Conservation (phyloP, 1,139 yeast genomes). For the Hanseniaspora gamundiae region DNA sequence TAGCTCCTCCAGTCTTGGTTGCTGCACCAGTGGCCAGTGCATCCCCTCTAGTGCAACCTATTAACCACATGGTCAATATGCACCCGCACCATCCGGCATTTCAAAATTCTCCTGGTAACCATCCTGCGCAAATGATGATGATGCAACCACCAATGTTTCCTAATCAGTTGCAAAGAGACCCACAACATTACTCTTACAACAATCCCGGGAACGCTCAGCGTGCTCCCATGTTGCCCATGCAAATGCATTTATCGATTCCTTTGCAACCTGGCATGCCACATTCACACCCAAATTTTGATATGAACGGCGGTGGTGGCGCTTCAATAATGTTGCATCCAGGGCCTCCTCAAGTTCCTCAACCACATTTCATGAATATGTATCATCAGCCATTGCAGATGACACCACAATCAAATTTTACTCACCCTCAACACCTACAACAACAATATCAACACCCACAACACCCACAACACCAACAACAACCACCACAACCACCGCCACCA, state of each 20-base stretch:
- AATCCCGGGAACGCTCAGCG: conserved; percentile 8
- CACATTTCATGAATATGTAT: conserved; percentile 1
- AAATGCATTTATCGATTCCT: conserved; percentile 1
- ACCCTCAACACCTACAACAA: neutral
- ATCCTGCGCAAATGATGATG: neutral
- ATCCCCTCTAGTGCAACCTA: conserved; percentile 6
- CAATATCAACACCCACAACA: neutral
- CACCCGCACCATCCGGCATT: conserved; percentile 1
- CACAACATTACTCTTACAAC: conserved; percentile 10
- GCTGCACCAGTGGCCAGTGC: conserved; percentile 3
- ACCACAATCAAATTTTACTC: neutral
- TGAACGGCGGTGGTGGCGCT: neutral
- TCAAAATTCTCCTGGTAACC: neutral
- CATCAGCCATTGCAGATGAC: neutral
- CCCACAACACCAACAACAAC: no score
- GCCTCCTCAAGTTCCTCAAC: conserved; percentile 1
- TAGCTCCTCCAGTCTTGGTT: conserved; percentile 1
- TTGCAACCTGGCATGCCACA: conserved; percentile 6
- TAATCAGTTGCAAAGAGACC: conserved; percentile 1
- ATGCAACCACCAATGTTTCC: conserved; percentile 6
- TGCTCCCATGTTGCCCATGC: conserved; percentile 2
- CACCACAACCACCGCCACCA: no score
- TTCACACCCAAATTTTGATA: conserved; percentile 1
- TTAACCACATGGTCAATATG: neutral
- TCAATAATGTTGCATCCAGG: conserved; percentile 1